Conservation (phyloP, 1,284 basidiomycete genomes). For the Leccinum pachyderme region DNA sequence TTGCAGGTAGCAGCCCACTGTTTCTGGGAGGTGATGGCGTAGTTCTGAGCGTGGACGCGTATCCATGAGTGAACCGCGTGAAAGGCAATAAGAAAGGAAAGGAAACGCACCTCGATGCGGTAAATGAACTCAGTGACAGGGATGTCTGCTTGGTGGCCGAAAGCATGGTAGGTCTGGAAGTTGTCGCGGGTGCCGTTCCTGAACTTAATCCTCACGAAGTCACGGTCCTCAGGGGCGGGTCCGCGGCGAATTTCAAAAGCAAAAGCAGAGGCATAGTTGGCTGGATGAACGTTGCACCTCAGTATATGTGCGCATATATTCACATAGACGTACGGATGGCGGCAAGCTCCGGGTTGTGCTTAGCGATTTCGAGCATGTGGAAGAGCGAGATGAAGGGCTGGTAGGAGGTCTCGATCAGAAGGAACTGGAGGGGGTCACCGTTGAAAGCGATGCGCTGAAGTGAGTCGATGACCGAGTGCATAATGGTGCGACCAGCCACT, state of each 20-base stretch:
- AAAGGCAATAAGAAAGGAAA: conserved; percentile 53
- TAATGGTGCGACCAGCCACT: conserved; percentile 80
- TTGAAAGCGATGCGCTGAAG: conserved; percentile 77
- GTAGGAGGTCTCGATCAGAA: conserved; percentile 77
- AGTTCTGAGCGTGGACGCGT: conserved; percentile 40
- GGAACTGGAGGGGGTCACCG: conserved; percentile 74
- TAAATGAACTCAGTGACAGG: conserved; percentile 78
- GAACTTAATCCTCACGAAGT: conserved; percentile 82
- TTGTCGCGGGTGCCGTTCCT: conserved; percentile 71
- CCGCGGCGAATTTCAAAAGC: conserved; percentile 78
- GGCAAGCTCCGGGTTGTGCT: conserved; percentile 55
- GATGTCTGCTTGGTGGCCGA: conserved; percentile 67
- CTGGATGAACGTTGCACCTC: conserved; percentile 36
- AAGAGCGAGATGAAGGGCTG: conserved; percentile 88
- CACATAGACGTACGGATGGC: conserved; percentile 56
- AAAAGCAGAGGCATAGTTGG: conserved; percentile 76
- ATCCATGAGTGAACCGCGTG: conserved; percentile 3
- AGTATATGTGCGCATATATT: conserved; percentile 2
- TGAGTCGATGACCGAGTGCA: conserved; percentile 66
- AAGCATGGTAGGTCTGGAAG: conserved; percentile 64
- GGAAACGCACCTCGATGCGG: conserved; percentile 61
- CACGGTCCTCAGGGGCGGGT: conserved; percentile 68
- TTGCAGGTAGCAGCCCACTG: conserved; percentile 65
- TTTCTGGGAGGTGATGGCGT: conserved; percentile 65
- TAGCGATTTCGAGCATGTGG: conserved; percentile 66